A percentile compares a stretch with the other conserved stretches of the same genome.
Evolutionary conservation across 352 stramenopile genomes (phyloP).

Genomic region (Poterioochromonas sp.): DNA sequence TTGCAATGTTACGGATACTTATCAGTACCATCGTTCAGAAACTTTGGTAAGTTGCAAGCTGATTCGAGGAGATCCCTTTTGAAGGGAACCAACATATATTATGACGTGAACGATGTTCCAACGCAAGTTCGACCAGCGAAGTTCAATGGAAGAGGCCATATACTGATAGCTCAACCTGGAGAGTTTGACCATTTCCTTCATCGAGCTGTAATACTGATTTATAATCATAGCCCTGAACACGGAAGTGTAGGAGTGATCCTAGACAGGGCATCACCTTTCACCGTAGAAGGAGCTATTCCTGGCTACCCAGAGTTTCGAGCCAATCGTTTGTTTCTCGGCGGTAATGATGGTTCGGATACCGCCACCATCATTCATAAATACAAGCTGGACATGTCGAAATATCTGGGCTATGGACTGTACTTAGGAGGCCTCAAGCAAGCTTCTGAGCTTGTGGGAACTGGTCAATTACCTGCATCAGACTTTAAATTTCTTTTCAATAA

Average conservation of each 20-base stretch:
- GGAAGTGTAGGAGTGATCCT: neutral
- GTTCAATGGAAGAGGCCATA: neutral
- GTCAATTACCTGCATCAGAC: neutral
- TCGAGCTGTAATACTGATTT: neutral
- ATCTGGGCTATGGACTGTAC: constrained; percentile 4
- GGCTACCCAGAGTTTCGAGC: neutral
- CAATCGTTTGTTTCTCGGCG: neutral
- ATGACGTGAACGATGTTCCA: neutral
- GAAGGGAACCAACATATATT: too few species aligned
- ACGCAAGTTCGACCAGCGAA: neutral
- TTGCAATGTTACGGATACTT: too few species aligned
- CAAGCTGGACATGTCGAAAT: neutral
- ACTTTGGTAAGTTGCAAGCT: too few species aligned
- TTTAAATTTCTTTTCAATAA: constrained; percentile 30
- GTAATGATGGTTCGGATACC: neutral
- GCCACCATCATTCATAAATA: constrained; percentile 22
- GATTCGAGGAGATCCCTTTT: too few species aligned
- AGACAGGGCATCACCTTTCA: neutral
- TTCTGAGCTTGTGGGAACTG: neutral
- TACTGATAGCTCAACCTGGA: neutral
- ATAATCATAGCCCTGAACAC: neutral
- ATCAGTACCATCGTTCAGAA: too few species aligned
- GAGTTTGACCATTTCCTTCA: constrained; percentile 10
- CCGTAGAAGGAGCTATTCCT: neutral
- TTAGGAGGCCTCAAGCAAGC: constrained; percentile 3